A percentile compares a stretch with the other conserved stretches of the same genome.
phyloP scores from a whole-genome alignment of 2,329 filamentous ascomycete species.

The Colletotrichum tabaci region DNA sequence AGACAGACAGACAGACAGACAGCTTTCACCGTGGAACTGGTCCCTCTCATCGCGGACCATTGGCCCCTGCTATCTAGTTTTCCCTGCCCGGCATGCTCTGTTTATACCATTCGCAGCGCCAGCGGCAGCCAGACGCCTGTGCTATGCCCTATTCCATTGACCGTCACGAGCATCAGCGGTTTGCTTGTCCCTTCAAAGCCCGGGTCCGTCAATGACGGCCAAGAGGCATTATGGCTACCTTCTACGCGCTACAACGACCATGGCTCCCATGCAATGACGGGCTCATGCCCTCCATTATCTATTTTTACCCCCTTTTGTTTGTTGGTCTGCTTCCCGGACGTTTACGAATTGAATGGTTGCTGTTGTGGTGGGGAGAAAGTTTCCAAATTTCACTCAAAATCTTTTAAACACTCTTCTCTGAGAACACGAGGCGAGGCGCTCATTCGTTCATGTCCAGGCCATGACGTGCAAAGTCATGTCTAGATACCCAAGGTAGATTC shows the following conservation, averaged over 20 bases:
- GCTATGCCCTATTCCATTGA: neutral
- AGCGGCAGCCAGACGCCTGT: neutral
- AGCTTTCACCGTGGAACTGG: neutral
- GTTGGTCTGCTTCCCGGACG: neutral
- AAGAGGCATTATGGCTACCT: neutral
- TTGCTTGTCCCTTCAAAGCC: neutral
- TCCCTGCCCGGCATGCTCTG: neutral
- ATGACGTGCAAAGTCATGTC: neutral
- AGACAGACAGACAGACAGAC: too few relatives aligned
- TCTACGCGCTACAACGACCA: too few relatives aligned
- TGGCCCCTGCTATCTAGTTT: neutral
- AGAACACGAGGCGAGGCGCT: too few relatives aligned
- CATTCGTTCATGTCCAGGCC: too few relatives aligned
- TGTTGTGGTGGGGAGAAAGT: fast-evolving
- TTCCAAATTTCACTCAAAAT: fast-evolving
- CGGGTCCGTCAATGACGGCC: neutral
- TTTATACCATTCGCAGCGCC: neutral
- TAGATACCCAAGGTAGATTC: too few relatives aligned
- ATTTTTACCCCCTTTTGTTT: too few relatives aligned
- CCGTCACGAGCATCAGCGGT: neutral
- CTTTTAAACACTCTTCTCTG: neutral
- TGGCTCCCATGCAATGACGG: too few relatives aligned
- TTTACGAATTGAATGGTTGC: neutral
- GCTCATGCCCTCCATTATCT: too few relatives aligned
- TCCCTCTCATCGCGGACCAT: neutral